phyloP scores from a whole-genome alignment of 2,329 filamentous ascomycete species.

The Dactylonectria estremocensis region DNA sequence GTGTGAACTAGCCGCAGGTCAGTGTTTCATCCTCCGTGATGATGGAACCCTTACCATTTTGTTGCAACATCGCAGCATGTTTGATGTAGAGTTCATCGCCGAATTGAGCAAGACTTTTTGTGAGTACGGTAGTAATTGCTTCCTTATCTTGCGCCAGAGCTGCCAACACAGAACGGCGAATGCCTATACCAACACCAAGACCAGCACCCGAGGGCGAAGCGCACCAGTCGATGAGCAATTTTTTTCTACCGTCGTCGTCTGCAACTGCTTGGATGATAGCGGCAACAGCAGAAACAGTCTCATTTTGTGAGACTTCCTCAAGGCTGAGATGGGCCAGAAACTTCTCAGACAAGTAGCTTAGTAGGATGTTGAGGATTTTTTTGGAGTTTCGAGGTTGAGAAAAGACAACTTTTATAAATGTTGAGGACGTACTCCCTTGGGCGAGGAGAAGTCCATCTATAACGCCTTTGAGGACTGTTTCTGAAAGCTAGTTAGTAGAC shows the following conservation, averaged over 20 bases:
- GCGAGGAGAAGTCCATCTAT: constrained; percentile 58
- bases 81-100: constrained; percentile 90
- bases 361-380: constrained; percentile 49
- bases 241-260: constrained; percentile 64
- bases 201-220: constrained; percentile 75
- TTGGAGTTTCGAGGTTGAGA: constrained; percentile 45
- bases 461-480: constrained; percentile 56
- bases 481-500: constrained; percentile 48
- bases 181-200: constrained; percentile 73
- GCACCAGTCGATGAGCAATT: constrained; percentile 76
- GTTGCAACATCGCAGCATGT: constrained; percentile 86
- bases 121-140: constrained; percentile 70
- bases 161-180: constrained; percentile 77
- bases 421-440: constrained; percentile 32
- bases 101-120: constrained; percentile 81
- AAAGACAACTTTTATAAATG: constrained; percentile 53
- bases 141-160: constrained; percentile 68
- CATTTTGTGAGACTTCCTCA: constrained; percentile 51
- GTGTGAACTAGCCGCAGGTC: constrained; percentile 75
- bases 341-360: constrained; percentile 61
- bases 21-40: constrained; percentile 27
- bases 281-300: constrained; percentile 70
- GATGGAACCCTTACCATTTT: constrained; percentile 78
- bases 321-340: constrained; percentile 57
- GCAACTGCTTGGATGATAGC: constrained; percentile 67